A percentile compares a stretch with the other conserved stretches of the same genome.
phyloP scores from a whole-genome alignment of 345 rosid genomes.

The Citrus glauca region DNA sequence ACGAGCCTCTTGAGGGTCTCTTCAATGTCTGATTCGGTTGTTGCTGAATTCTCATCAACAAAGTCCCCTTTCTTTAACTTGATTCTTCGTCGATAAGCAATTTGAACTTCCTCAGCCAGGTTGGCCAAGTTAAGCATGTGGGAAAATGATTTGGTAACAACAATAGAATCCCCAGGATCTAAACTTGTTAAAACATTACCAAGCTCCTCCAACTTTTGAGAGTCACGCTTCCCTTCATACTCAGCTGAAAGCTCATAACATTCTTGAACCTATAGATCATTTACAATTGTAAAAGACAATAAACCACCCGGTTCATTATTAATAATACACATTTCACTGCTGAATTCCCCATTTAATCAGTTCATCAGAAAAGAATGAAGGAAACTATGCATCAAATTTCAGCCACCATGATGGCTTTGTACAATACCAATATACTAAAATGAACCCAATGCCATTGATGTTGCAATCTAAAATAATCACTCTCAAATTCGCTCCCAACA shows the following conservation, averaged over 20 bases:
- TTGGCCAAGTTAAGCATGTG: slow-evolving; percentile 98
- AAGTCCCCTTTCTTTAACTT: slow-evolving; percentile 88
- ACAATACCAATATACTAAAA: neutral
- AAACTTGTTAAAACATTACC: slow-evolving; percentile 74
- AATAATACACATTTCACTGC: neutral
- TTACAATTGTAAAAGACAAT: neutral
- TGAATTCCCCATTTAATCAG: neutral
- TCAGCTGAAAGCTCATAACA: slow-evolving; percentile 93
- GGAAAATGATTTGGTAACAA: slow-evolving; percentile 78
- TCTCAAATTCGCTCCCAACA: neutral
- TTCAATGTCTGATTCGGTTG: slow-evolving; percentile 92
- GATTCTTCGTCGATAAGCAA: slow-evolving; percentile 78
- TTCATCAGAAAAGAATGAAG: neutral
- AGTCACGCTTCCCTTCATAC: slow-evolving; percentile 78
- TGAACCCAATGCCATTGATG: neutral
- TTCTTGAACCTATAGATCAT: slow-evolving; percentile 74
- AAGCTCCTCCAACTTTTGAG: slow-evolving; percentile 75
- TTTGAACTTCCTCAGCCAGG: slow-evolving; percentile 97
- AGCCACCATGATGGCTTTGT: neutral
- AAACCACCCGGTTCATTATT: neutral
- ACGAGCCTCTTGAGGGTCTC: slow-evolving; percentile 90
- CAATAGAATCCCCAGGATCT: slow-evolving; percentile 96
- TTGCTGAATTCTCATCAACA: slow-evolving; percentile 70
- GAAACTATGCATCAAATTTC: neutral
- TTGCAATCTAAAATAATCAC: neutral